These are phyloP conservation scores for Leishmania mexicana DNA, from an alignment of 208 protist species.

Conservation along the genomic window DNA sequence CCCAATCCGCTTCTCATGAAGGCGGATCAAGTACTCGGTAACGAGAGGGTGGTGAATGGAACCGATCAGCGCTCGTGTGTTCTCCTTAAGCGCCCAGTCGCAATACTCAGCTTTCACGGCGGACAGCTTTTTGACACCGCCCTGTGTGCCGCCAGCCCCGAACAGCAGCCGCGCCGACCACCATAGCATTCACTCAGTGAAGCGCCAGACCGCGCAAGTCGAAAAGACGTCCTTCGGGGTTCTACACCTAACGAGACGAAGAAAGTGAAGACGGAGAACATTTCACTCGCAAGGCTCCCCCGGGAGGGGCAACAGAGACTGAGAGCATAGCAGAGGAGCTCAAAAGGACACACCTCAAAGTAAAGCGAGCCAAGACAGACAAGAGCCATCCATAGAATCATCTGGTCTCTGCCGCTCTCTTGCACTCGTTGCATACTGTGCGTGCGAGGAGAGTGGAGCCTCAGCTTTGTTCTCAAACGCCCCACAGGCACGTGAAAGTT, in stretches of 20 bases:
- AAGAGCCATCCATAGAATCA: background rate
- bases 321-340: background rate
- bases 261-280: background rate
- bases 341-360: background rate
- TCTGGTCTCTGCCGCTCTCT: background rate
- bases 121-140: conserved; percentile 71
- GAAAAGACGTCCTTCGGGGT: background rate
- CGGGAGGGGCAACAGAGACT: background rate
- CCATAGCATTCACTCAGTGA: conserved; percentile 26
- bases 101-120: conserved; percentile 52
- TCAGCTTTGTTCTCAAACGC: background rate
- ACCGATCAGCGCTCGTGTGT: conserved; percentile 49
- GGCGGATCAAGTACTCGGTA: conserved; percentile 81
- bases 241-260: background rate
- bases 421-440: background rate
- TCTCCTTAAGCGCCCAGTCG: conserved; percentile 61
- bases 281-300: background rate
- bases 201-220: background rate
- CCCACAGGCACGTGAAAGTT: background rate
- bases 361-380: background rate
- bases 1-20: conserved; percentile 54
- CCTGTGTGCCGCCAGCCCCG: conserved; percentile 80
- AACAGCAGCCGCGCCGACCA: conserved; percentile 42
- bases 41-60: conserved; percentile 81
- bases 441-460: background rate